Evolutionary conservation across 179 eudicot genomes (phyloP), one percentile per base, ranked within the genome.

Genomic region (Silene noctiflora): DNA sequence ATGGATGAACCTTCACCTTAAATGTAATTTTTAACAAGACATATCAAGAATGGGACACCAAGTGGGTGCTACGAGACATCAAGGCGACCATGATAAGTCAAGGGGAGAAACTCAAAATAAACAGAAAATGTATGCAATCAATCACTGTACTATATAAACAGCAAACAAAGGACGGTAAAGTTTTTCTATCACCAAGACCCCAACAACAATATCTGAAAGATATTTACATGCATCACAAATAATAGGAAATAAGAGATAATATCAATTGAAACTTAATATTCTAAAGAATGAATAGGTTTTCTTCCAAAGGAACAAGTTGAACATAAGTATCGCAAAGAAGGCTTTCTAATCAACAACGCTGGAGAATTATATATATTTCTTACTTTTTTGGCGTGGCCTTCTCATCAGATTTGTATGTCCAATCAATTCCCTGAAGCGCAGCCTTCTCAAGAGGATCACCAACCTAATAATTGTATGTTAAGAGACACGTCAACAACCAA

Each of bases 371-470:
- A 11, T 16, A 6, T 12, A 33, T 35, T 0, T 29, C 67, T 73
- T 73, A 73, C 76, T 73, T 73, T 73, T 73, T 73, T 17, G 70
- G 70, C 60, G 64, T 39, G 39, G 77, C 77, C 19, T 74, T 74
- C 77, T 74, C 77, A 63, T 95, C 99, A 78, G 98, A 93, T 87
- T 88, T 95, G 82, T 95, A 95, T 24, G 81, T 84, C 99, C 99
- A 95, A 48, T 95, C 94, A 79, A 95, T 91, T 73, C 99, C 99
- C 82, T 89, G 88, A 3, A 95, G 86, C 48, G 99, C 97, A 83
- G 99, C 99, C 87, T 95, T 95, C 81, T 95, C 99, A 77, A 95
- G 96, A 81, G 99, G 99, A 87, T 95, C 99, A 68, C 99, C 99
- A 76, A 95, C 99, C 99, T 95, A 79, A 55, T 67, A 58, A 33